A percentile compares a stretch with the other conserved stretches of the same genome.
Conservation (phyloP, 257 asterid genomes). For the Parsonsia alboflavescens region DNA sequence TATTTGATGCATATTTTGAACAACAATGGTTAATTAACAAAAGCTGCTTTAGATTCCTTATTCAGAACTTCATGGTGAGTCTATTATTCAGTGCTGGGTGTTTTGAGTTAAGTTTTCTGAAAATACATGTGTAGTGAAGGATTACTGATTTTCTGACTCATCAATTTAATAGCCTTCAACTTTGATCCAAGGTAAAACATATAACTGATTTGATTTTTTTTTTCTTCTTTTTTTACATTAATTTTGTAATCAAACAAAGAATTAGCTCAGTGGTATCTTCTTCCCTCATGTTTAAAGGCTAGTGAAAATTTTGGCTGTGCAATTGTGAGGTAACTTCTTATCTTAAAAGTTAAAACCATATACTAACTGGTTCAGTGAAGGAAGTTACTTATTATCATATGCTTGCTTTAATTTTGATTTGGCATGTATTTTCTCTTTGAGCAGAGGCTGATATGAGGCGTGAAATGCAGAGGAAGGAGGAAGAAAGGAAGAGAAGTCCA, state of each 20-base stretch:
- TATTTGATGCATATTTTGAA: background rate
- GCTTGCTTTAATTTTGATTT: background rate
- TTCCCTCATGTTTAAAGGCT: background rate
- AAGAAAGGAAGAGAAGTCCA: constrained; percentile 75
- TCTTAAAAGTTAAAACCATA: background rate
- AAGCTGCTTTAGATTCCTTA: background rate
- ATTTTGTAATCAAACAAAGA: background rate
- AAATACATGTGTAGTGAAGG: background rate
- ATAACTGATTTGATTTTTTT: background rate
- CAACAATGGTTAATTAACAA: background rate
- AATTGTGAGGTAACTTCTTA: background rate
- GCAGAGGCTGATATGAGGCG: constrained; percentile 80
- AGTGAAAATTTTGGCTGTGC: background rate
- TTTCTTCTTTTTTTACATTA: background rate
- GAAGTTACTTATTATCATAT: background rate
- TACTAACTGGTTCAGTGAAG: background rate
- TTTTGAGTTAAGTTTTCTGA: background rate
- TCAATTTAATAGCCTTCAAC: background rate
- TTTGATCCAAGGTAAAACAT: background rate
- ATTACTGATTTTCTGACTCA: background rate
- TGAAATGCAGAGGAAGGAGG: constrained; percentile 87
- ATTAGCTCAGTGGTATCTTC: background rate
- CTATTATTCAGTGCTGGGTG: background rate
- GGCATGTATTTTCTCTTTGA: background rate
- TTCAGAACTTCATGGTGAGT: background rate